Evolutionary conservation across 1,284 basidiomycete species (phyloP).

Genomic region (Veloboletus limbatus): DNA sequence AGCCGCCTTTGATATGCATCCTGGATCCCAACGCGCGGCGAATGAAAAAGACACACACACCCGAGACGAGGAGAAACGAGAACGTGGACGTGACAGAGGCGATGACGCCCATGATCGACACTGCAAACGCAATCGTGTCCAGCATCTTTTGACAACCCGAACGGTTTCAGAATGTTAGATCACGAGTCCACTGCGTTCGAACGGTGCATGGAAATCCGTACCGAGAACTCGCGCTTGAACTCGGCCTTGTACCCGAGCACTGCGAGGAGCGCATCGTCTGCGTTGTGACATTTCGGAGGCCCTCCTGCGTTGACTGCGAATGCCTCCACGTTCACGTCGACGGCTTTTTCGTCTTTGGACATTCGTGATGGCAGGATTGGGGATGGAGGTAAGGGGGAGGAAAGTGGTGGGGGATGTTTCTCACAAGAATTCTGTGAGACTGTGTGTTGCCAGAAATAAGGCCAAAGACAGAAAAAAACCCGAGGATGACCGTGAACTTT

Average conservation of each 20-base stretch:
- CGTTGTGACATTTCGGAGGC: slow-evolving; percentile 34
- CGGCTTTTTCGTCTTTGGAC: slow-evolving; percentile 20
- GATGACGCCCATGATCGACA: slow-evolving; percentile 75
- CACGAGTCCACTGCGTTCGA: not conserved
- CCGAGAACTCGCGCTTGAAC: slow-evolving; percentile 75
- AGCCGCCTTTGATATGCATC: not conserved
- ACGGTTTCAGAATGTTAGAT: not conserved
- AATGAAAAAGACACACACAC: too few species aligned
- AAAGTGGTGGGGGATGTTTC: not conserved
- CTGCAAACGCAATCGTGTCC: slow-evolving; percentile 66
- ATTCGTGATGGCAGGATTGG: slow-evolving; percentile 9
- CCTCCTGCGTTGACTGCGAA: slow-evolving; percentile 7
- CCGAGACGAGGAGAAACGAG: slow-evolving; percentile 59
- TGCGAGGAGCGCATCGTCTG: slow-evolving; percentile 59
- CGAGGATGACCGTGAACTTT: not conserved
- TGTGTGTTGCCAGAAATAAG: slow-evolving; percentile 15
- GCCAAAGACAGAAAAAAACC: not conserved
- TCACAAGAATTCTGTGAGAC: not conserved
- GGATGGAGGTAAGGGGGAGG: not conserved
- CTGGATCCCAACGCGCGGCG: not conserved
- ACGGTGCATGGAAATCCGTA: slow-evolving; percentile 23
- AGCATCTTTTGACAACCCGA: slow-evolving; percentile 43
- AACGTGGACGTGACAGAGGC: slow-evolving; percentile 68
- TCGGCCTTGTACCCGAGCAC: slow-evolving; percentile 72
- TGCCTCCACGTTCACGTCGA: slow-evolving; percentile 10